phyloP scores from a whole-genome alignment of 768 basidiomycete genomes.

The Lenzites betulinus region DNA sequence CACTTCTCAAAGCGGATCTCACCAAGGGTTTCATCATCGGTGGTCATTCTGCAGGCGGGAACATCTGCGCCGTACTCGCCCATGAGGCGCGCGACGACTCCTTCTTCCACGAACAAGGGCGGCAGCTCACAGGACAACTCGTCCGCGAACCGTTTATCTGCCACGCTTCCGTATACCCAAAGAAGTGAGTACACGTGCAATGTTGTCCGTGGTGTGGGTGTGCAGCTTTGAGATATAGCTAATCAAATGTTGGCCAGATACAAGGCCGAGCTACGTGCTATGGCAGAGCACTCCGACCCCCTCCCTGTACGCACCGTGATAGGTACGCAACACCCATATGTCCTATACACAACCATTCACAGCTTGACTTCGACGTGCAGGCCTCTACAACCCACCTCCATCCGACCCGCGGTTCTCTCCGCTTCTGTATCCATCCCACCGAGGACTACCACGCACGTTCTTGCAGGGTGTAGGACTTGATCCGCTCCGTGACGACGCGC shows the following conservation, averaged over 20 bases:
- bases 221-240: too few species aligned
- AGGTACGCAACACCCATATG: not conserved
- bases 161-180: slow-evolving; percentile 20
- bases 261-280: not conserved
- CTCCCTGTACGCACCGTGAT: not conserved
- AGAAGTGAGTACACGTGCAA: too few species aligned
- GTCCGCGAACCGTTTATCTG: slow-evolving; percentile 25
- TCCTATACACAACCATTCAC: not conserved
- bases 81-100: slow-evolving; percentile 31
- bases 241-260: not conserved
- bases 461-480: slow-evolving; percentile 31
- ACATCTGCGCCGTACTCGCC: slow-evolving; percentile 25
- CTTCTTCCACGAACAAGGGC: slow-evolving; percentile 18
- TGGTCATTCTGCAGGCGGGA: slow-evolving; percentile 30
- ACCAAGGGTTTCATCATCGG: slow-evolving; percentile 31
- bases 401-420: slow-evolving; percentile 22
- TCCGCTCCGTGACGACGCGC: slow-evolving; percentile 32
- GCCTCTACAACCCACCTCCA: not conserved
- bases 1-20: slow-evolving; percentile 17
- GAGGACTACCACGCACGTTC: slow-evolving; percentile 26
- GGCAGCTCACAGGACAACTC: slow-evolving; percentile 27
- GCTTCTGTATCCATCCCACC: slow-evolving; percentile 25
- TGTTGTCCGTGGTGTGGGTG: too few species aligned
- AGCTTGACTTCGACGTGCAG: too few species aligned
- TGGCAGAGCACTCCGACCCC: not conserved